Evolutionary conservation across 176 grass and related monocot genomes (phyloP).

Genomic region (Chrysopogon serrulatus): DNA sequence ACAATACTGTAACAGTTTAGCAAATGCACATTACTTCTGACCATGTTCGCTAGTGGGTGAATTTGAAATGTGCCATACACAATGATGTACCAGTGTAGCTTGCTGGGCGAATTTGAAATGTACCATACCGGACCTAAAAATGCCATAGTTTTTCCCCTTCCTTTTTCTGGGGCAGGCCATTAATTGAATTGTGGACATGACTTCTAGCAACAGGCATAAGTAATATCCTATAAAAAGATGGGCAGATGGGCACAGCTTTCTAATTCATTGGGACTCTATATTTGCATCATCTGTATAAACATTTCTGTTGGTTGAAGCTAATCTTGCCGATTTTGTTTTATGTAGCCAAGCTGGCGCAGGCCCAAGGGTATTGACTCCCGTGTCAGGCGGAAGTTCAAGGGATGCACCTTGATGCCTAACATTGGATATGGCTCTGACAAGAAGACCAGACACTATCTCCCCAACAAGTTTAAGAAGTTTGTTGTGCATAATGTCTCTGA

Average conservation of each 20-base stretch:
- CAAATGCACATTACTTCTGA: background rate
- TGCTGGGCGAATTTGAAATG: background rate
- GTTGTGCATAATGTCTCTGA: conserved; percentile 69
- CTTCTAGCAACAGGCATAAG: background rate
- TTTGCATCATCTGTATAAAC: background rate
- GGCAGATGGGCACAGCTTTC: background rate
- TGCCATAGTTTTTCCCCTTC: background rate
- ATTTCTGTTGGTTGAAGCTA: background rate
- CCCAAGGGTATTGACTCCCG: conserved; percentile 64
- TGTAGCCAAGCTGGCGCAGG: conserved; percentile 60
- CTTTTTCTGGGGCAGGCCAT: background rate
- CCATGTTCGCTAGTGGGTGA: background rate
- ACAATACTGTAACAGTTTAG: background rate
- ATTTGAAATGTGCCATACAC: background rate
- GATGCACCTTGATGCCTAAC: conserved; percentile 79
- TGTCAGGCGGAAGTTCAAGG: conserved; percentile 67
- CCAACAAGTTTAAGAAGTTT: conserved; percentile 82
- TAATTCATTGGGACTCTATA: background rate
- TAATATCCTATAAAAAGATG: background rate
- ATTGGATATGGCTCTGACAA: conserved; percentile 70
- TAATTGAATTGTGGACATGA: background rate
- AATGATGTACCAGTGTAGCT: background rate
- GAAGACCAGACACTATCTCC: conserved; percentile 68
- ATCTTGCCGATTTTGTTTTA: background rate
- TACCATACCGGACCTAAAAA: background rate